phyloP scores from a whole-genome alignment of 768 basidiomycete genomes.

The Pseudohyphozyma bogoriensis region DNA sequence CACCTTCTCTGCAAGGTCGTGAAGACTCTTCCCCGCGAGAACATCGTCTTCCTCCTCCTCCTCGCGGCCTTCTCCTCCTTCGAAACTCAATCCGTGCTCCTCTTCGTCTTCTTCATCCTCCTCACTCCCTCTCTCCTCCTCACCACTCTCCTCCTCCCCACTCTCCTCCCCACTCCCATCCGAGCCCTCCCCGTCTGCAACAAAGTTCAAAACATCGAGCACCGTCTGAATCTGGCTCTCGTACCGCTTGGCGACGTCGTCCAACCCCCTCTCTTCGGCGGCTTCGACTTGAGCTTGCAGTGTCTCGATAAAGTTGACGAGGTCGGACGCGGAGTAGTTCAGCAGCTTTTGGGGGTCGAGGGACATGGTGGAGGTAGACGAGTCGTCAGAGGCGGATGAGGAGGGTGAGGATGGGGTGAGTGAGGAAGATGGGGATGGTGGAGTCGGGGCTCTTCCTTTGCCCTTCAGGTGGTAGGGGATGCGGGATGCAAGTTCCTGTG shows the following conservation, averaged over 20 bases:
- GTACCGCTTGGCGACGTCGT: neutral
- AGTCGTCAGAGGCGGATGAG: neutral
- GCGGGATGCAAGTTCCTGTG: neutral
- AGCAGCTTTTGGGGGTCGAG: neutral
- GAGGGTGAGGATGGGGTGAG: neutral
- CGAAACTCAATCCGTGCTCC: neutral
- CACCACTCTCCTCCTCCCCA: neutral
- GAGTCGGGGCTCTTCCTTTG: neutral
- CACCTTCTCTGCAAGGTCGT: too few species aligned
- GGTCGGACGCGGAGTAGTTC: neutral
- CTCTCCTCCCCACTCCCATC: neutral
- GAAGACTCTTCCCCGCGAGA: too few species aligned
- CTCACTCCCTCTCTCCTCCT: neutral
- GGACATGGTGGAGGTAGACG: neutral
- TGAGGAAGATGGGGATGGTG: neutral
- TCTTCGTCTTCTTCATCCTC: neutral
- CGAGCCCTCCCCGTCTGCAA: neutral
- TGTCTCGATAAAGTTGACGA: neutral
- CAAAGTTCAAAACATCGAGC: neutral
- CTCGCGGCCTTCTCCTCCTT: neutral
- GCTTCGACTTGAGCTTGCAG: neutral
- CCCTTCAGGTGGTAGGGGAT: slow-evolving; percentile 2
- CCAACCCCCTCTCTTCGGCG: neutral
- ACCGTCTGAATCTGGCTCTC: neutral
- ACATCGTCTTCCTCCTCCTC: neutral